Percentiles rank a stretch among this genome's conserved stretches.
phyloP scores from a whole-genome alignment of 768 basidiomycete species.

The Trametes cubensis region DNA sequence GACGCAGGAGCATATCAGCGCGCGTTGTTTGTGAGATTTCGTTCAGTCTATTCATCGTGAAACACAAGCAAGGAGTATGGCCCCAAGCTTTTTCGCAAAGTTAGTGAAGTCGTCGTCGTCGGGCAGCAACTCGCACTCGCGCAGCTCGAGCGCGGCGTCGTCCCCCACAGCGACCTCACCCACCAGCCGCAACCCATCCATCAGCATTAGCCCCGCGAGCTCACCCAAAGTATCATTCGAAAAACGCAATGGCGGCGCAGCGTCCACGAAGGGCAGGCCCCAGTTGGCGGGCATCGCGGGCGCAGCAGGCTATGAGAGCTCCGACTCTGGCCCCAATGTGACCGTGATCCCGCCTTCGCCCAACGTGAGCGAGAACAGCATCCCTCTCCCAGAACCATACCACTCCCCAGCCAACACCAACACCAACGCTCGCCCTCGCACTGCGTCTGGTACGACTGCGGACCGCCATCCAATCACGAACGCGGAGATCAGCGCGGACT shows the following conservation, averaged over 20 bases:
- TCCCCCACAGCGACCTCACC: constrained; percentile 22
- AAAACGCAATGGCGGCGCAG: constrained; percentile 9
- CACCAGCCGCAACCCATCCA: constrained; percentile 23
- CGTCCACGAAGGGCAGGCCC: constrained; percentile 1
- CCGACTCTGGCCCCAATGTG: constrained; percentile 33
- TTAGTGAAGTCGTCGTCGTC: constrained; percentile 28
- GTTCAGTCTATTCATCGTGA: background rate
- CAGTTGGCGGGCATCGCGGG: constrained; percentile 4
- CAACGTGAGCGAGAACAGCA: constrained; percentile 24
- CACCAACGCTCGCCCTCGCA: constrained; percentile 6
- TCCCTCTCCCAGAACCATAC: constrained; percentile 17
- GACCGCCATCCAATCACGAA: constrained; percentile 10
- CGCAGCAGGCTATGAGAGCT: constrained; percentile 17
- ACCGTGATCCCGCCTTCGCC: constrained; percentile 40
- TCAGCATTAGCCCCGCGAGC: constrained; percentile 17
- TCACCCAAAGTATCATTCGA: constrained; percentile 4
- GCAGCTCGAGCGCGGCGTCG: constrained; percentile 21
- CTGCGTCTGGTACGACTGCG: constrained; percentile 11
- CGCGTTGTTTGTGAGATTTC: constrained; percentile 1
- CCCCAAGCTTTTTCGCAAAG: constrained; percentile 36
- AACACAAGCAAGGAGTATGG: constrained; percentile 18
- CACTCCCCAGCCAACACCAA: background rate
- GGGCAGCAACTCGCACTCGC: constrained; percentile 24
- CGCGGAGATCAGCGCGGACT: constrained; percentile 1
- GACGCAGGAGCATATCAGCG: background rate